Evolutionary conservation across 768 basidiomycete genomes (phyloP), one percentile per base, ranked within the genome.

Genomic region (Mycena sanguinolenta): DNA sequence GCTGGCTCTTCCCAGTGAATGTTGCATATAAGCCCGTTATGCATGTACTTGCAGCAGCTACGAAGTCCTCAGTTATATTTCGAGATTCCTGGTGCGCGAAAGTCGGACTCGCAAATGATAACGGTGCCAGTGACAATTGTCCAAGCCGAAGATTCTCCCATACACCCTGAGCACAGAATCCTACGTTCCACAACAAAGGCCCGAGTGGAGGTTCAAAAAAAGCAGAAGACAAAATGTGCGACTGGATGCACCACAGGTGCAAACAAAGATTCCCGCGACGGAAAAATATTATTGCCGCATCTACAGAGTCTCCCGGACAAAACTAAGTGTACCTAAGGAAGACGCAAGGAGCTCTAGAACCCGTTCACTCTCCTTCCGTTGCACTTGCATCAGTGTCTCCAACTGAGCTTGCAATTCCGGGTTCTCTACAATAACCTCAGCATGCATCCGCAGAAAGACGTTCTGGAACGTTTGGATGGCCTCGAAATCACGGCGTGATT

Each of bases 401-500:
- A 99, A 74, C 23, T 85, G 85, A 4, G 76, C 77, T 62, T 82
- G 81, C 69, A 97, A 75, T 78, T 96, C 96, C 3, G 79, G 78
- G 76, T 94, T 94, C 25, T 84, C 86, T 36, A 95, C 84, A 34
- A 99, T 82, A 0, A 91, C 83, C 64, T 99, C 96, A 4, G 92
- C 92, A 77, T 99, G 97, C 60, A 94, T 86, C 21, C 89, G 89
- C 49, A 99, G 81, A 79, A 98, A 95, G 2, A 97, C 92, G 72
- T 86, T 91, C 75, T 96, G 86, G 77, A 97, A 85, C 1, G 96
- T 88, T 79, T 99, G 96, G 4, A 97, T 94, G 16, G 95, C 96
- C 80, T 99, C 98, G 76, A 98, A 99, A 81, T 99, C 98, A 57
- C 89, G 89, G 73, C 91, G 94, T 9, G 93, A 94, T 38, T 79